Evolutionary conservation across 129 eudicot species (phyloP).

Genomic region (Flaveria sonorensis): DNA sequence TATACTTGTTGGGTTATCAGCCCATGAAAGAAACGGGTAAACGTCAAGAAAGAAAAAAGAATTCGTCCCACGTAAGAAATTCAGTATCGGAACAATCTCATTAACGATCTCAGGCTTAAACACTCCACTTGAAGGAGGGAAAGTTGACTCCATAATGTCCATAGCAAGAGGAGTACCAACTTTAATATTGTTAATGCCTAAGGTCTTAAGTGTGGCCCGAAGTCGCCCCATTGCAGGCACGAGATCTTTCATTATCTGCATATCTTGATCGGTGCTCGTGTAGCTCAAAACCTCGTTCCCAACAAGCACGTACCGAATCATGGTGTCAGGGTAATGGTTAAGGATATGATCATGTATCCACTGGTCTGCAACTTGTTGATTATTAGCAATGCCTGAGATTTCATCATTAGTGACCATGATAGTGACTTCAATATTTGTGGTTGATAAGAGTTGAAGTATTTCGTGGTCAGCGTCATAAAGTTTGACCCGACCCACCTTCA

Average conservation of each 20-base stretch:
- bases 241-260: slow-evolving; percentile 42
- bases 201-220: slow-evolving; percentile 35
- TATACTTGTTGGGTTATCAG: slow-evolving; percentile 35
- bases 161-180: slow-evolving; percentile 72
- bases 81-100: slow-evolving; percentile 41
- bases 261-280: slow-evolving; percentile 33
- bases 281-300: slow-evolving; percentile 69
- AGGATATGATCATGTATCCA: slow-evolving; percentile 66
- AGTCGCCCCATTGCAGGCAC: slow-evolving; percentile 69
- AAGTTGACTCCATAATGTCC: slow-evolving; percentile 60
- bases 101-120: slow-evolving; percentile 41
- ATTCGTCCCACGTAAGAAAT: slow-evolving; percentile 48
- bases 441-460: slow-evolving; percentile 51
- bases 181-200: slow-evolving; percentile 58
- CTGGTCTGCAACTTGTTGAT: slow-evolving; percentile 48
- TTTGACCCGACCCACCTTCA: slow-evolving; percentile 56
- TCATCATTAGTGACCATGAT: slow-evolving; percentile 66
- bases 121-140: slow-evolving; percentile 67
- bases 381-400: slow-evolving; percentile 50
- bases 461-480: slow-evolving; percentile 63
- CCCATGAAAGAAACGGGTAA: slow-evolving; percentile 62
- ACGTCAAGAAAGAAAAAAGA: slow-evolving; percentile 57
- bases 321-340: slow-evolving; percentile 56
- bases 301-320: slow-evolving; percentile 55
- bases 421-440: slow-evolving; percentile 56